Percentiles rank a stretch among this genome's conserved stretches.
phyloP scores from a whole-genome alignment of 2,329 filamentous ascomycete species.

The Colletotrichum sojae region DNA sequence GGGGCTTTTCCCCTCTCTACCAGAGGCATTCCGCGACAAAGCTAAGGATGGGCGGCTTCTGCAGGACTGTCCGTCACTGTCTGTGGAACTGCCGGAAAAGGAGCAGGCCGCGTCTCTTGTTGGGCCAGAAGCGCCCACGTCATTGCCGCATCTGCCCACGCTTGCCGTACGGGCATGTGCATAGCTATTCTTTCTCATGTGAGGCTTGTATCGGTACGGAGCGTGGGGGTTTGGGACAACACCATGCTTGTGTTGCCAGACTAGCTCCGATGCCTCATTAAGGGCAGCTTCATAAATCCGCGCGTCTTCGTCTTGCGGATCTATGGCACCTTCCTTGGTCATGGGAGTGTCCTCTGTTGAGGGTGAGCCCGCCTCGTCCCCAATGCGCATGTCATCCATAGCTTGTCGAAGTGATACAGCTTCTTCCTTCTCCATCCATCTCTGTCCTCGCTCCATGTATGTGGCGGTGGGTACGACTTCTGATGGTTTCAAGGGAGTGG shows the following conservation, averaged over 20 bases:
- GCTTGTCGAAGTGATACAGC: conserved; percentile 78
- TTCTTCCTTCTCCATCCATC: conserved; percentile 88
- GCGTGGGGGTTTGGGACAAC: conserved; percentile 68
- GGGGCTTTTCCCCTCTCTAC: conserved; percentile 12
- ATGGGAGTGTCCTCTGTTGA: conserved; percentile 39
- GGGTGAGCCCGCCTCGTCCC: conserved; percentile 47
- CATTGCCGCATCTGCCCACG: conserved; percentile 63
- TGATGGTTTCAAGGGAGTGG: conserved; percentile 66
- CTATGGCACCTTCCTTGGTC: conserved; percentile 26
- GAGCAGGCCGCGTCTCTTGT: conserved; percentile 62
- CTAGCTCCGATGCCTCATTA: conserved; percentile 83
- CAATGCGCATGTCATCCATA: conserved; percentile 80
- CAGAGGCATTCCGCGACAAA: conserved; percentile 30
- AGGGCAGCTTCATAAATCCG: conserved; percentile 79
- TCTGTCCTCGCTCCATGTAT: conserved; percentile 80
- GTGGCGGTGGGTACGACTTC: conserved; percentile 75
- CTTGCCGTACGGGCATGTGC: conserved; percentile 76
- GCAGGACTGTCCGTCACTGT: conserved; percentile 58
- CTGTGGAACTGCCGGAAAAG: conserved; percentile 67
- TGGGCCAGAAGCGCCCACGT: conserved; percentile 62
- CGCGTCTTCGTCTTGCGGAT: conserved; percentile 66
- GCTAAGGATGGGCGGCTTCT: conserved; percentile 48
- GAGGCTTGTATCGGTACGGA: conserved; percentile 77
- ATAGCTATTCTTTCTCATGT: conserved; percentile 80
- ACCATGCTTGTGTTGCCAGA: conserved; percentile 81